These are phyloP conservation scores for Colletotrichum musicola DNA, from an alignment of 2,329 filamentous ascomycete genomes.

Conservation along the genomic window DNA sequence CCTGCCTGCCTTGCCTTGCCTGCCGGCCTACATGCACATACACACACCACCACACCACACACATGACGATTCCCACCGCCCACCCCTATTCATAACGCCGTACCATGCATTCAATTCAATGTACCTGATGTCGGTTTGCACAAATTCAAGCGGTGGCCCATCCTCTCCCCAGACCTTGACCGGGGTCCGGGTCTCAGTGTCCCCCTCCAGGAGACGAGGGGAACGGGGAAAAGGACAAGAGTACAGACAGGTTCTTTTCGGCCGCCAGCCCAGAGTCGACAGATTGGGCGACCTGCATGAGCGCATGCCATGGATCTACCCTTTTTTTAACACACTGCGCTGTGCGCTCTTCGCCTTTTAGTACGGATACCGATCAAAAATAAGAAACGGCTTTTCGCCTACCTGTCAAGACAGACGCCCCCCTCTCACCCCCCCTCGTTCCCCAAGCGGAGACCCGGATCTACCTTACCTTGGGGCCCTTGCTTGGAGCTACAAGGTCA, in stretches of 20 bases:
- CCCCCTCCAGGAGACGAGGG: background rate
- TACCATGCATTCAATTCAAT: conserved; percentile 9
- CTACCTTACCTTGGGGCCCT: conserved; percentile 26
- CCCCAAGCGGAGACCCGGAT: conserved; percentile 35
- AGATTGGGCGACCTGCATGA: conserved; percentile 37
- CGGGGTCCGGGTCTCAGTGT: conserved; percentile 18
- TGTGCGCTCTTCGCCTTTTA: background rate
- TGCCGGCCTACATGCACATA: background rate
- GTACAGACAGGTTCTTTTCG: background rate
- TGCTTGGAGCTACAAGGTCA: conserved; percentile 23
- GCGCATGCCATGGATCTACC: conserved; percentile 37
- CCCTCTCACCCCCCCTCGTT: too few species aligned
- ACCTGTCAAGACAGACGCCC: conserved; percentile 27
- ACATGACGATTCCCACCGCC: background rate
- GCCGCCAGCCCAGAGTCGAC: conserved; percentile 34
- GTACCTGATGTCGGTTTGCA: conserved; percentile 2
- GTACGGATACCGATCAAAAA: conserved; percentile 28
- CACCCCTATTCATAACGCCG: conserved; percentile 18
- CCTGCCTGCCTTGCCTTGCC: background rate
- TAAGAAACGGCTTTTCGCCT: conserved; percentile 39
- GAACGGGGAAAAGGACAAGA: conserved; percentile 16
- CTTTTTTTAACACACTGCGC: conserved; percentile 16
- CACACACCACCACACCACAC: background rate
- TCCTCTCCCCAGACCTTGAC: conserved; percentile 27
- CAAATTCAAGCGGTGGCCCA: background rate